Percentiles rank a stretch among this genome's conserved stretches.
Evolutionary conservation across 768 basidiomycete genomes (phyloP).

Genomic region (Leccinum uliginosum): DNA sequence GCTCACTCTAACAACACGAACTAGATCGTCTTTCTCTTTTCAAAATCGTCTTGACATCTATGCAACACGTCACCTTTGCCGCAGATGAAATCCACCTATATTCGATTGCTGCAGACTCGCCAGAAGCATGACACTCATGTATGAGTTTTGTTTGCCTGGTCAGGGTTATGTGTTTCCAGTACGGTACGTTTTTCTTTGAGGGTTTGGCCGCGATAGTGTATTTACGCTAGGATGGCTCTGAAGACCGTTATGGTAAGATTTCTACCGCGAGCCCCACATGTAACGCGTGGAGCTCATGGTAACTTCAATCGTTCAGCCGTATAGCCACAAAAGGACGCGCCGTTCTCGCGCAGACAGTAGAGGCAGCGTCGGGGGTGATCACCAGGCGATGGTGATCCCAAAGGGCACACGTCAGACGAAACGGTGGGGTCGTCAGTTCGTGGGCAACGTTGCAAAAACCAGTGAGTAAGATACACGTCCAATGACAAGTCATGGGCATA

Average conservation of each 20-base stretch:
- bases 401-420: slow-evolving; percentile 32
- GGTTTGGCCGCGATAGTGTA: slow-evolving; percentile 12
- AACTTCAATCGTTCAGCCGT: slow-evolving; percentile 46
- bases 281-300: slow-evolving; percentile 11
- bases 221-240: slow-evolving; percentile 39
- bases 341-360: slow-evolving; percentile 49
- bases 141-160: no score
- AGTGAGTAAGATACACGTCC: no score
- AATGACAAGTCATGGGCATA: no score
- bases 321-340: slow-evolving; percentile 66
- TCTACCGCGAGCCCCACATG: background rate
- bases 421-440: no score
- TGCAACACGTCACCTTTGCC: no score
- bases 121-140: no score
- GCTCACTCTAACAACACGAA: no score
- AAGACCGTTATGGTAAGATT: slow-evolving; percentile 76
- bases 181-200: slow-evolving; percentile 45
- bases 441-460: no score
- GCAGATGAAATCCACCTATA: no score
- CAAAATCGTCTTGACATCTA: no score
- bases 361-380: slow-evolving; percentile 38
- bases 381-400: slow-evolving; percentile 35
- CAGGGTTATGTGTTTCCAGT: slow-evolving; percentile 53
- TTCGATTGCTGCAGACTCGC: no score
- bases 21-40: no score